Percentiles rank a stretch among this genome's conserved stretches.
These are phyloP conservation scores for Pseudopyrenochaeta lycopersici DNA, from an alignment of 2,329 filamentous ascomycete genomes.

Conservation along the genomic window DNA sequence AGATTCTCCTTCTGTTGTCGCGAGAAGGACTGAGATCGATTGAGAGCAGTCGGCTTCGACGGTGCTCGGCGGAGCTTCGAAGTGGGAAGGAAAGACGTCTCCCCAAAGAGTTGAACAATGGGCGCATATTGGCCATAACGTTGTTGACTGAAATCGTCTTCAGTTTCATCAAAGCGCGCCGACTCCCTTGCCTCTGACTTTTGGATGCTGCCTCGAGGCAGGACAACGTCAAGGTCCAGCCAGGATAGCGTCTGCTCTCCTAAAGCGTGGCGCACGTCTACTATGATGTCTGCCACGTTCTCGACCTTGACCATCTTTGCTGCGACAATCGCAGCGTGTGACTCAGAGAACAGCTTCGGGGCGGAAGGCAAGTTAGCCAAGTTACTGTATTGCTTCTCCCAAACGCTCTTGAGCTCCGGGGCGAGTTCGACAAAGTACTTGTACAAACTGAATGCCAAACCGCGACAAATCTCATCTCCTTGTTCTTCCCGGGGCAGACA, in stretches of 20 bases:
- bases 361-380: conserved; percentile 68
- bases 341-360: conserved; percentile 81
- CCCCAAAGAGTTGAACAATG: conserved; percentile 80
- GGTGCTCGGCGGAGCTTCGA: conserved; percentile 84
- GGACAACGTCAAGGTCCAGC: conserved; percentile 85
- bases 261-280: conserved; percentile 77
- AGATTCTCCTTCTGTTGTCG: conserved; percentile 84
- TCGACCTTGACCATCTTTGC: conserved; percentile 85
- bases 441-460: conserved; percentile 87
- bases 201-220: conserved; percentile 78
- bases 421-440: conserved; percentile 95
- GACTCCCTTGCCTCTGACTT: conserved; percentile 58
- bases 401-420: conserved; percentile 74
- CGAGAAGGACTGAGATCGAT: conserved; percentile 78
- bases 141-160: conserved; percentile 71
- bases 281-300: conserved; percentile 75
- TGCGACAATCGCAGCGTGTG: conserved; percentile 91
- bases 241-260: conserved; percentile 84
- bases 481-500: conserved; percentile 92
- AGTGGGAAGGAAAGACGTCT: conserved; percentile 86
- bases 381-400: conserved; percentile 65
- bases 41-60: conserved; percentile 83
- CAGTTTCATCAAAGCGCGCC: conserved; percentile 66
- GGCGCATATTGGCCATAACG: conserved; percentile 82
- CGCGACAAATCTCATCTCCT: conserved; percentile 91